Base-by-base conservation (phyloP, 169 alveolate genomes). In the Theileria luwenshuni region DNA sequence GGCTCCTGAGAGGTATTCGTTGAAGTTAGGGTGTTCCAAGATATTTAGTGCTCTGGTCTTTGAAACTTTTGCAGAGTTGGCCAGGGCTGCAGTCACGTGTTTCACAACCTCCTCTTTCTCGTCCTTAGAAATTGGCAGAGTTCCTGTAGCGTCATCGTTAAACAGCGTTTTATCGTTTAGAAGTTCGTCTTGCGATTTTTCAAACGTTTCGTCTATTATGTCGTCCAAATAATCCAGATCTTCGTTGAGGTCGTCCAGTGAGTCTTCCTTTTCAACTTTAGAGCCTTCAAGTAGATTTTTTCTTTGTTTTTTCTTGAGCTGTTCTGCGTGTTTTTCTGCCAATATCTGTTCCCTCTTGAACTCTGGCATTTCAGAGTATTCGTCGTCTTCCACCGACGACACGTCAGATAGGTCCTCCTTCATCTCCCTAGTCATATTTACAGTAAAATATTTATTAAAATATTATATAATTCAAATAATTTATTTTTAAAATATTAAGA, bases 291-390 rank as follows among this genome's bases (percentile, higher is more conserved):
- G 47, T 17, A 81, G 68, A 13, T 63, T 54, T 51, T 32, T 28
- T 32, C 84, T 71, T 28, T 74, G 89, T 2, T 68, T 54, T 56
- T 41, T 67, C 61, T 64, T 63, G 13, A 89, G 61, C 35, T 71
- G 73, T 51, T 89, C 90, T 38, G 90, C 94, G 68, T 89, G 94
- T 49, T 79, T 62, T 54, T 89, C 90, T 2, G 94, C 94, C 23
- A 89, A 69, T 32, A 89, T 38, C 45, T 74, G 58, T 48, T 89
- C 94, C 17, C 94, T 64, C 69, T 83, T 84, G 65, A 83, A 89
- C 42, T 89, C 94, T 10, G 91, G 84, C 77, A 89, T 47, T 13
- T 64, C 80, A 27, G 76, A 73, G 58, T 69, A 35, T 32, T 69
- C 85, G 12, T 52, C 70, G 32, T 71, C 80, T 35, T 71, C 80